Percentiles rank a stretch among this genome's conserved stretches.
Evolutionary conservation across 805 yeast genomes (phyloP).

Genomic region (Saccharomyces kudriavzevii): DNA sequence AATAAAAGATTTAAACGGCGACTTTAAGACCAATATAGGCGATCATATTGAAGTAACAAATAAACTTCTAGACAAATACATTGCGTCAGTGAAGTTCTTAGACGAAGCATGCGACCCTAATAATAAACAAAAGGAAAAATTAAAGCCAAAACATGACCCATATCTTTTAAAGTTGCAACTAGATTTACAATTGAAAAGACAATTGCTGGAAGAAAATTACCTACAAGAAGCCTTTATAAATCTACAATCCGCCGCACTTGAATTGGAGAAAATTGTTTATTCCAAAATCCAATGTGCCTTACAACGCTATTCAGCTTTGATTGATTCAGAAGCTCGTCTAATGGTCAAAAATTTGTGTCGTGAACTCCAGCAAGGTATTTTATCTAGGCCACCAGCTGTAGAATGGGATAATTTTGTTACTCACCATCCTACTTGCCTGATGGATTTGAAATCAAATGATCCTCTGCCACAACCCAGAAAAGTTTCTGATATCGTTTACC

Average conservation of each 20-base stretch:
- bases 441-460: conserved; percentile 32
- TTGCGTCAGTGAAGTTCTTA: conserved; percentile 33
- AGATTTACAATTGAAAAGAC: conserved; percentile 54
- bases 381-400: conserved; percentile 46
- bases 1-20: conserved; percentile 55
- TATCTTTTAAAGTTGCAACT: conserved; percentile 49
- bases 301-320: conserved; percentile 41
- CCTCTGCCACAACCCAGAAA: conserved; percentile 37
- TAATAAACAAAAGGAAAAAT: conserved; percentile 3
- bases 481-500: conserved; percentile 43
- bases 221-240: conserved; percentile 58
- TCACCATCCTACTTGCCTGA: conserved; percentile 35
- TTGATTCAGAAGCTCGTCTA: conserved; percentile 46
- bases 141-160: conserved; percentile 45
- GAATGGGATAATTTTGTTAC: conserved; percentile 67
- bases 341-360: conserved; percentile 45
- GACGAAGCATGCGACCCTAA: conserved; percentile 30
- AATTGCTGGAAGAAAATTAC: conserved; percentile 53
- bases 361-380: conserved; percentile 38
- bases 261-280: conserved; percentile 55
- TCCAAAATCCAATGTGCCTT: conserved; percentile 53
- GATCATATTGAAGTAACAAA: conserved; percentile 57
- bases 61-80: conserved; percentile 39
- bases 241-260: conserved; percentile 56
- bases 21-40: conserved; percentile 50